These are phyloP conservation scores for Marasmius oreades DNA, from an alignment of 1,284 basidiomycete species.

Conservation along the genomic window DNA sequence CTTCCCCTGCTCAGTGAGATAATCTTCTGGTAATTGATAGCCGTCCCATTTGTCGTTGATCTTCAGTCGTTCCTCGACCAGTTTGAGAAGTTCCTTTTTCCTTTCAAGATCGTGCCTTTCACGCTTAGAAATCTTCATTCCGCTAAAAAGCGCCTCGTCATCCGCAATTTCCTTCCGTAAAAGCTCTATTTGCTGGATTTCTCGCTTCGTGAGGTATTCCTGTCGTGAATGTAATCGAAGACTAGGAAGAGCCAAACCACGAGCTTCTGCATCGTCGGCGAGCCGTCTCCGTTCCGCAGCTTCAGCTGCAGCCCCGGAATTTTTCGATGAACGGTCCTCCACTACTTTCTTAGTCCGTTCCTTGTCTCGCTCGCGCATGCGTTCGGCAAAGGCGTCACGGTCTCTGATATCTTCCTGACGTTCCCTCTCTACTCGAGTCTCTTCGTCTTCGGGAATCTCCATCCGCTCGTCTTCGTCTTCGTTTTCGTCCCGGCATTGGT, in stretches of 20 bases:
- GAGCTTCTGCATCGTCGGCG: conserved; percentile 81
- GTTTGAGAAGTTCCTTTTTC: conserved; percentile 89
- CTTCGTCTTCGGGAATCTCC: conserved; percentile 70
- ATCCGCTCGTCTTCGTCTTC: conserved; percentile 40
- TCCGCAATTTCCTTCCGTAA: conserved; percentile 91
- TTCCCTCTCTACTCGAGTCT: conserved; percentile 68
- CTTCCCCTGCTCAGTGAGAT: conserved; percentile 98
- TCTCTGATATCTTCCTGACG: conserved; percentile 79
- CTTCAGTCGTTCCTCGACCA: conserved; percentile 91
- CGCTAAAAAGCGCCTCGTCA: conserved; percentile 83
- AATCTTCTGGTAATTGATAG: conserved; percentile 94
- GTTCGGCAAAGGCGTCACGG: conserved; percentile 90
- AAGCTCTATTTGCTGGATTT: conserved; percentile 93
- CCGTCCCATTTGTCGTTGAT: conserved; percentile 95
- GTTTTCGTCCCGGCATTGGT: conserved; percentile 34
- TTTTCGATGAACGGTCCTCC: conserved; percentile 84
- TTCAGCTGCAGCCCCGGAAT: conserved; percentile 73
- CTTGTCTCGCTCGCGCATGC: conserved; percentile 81
- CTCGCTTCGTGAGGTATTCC: conserved; percentile 94
- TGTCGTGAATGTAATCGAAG: conserved; percentile 86
- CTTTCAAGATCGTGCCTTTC: conserved; percentile 82
- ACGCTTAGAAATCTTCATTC: conserved; percentile 85
- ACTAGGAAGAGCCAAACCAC: conserved; percentile 77
- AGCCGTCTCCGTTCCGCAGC: conserved; percentile 78
- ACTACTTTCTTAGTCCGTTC: conserved; percentile 90